Percentiles rank a stretch among this genome's conserved stretches.
Evolutionary conservation across 352 stramenopile genomes (phyloP).

Genomic region (Pythium apleroticum): DNA sequence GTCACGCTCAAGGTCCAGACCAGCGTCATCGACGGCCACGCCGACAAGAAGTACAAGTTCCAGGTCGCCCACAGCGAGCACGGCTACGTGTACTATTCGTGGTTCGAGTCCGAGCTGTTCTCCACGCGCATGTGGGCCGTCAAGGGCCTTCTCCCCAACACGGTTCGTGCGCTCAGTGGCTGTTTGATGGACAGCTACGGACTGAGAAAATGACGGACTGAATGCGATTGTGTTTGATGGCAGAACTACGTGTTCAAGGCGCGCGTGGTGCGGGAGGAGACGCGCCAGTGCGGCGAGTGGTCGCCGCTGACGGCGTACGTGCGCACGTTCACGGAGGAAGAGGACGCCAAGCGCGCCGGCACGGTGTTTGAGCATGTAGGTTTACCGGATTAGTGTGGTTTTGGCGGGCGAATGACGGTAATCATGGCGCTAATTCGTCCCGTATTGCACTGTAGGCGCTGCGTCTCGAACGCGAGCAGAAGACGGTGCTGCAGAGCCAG

Average conservation of each 20-base stretch:
- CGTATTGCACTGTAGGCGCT: constrained; percentile 65
- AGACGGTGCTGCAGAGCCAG: constrained; percentile 62
- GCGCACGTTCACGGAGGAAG: constrained; percentile 86
- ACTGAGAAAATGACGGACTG: too few species aligned
- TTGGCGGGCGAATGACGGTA: background rate
- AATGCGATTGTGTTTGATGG: background rate
- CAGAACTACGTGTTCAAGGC: constrained; percentile 83
- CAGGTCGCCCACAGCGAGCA: constrained; percentile 80
- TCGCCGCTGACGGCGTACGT: constrained; percentile 66
- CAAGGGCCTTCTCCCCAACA: constrained; percentile 72
- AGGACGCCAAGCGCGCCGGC: constrained; percentile 82
- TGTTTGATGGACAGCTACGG: background rate
- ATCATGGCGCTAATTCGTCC: background rate
- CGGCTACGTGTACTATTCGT: constrained; percentile 89
- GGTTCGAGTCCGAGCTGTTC: constrained; percentile 71
- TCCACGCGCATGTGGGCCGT: constrained; percentile 55
- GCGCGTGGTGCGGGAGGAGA: constrained; percentile 59
- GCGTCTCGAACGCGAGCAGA: constrained; percentile 79
- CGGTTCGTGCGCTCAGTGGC: constrained; percentile 34
- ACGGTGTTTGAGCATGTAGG: constrained; percentile 84
- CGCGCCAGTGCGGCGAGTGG: constrained; percentile 74
- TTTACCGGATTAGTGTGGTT: background rate
- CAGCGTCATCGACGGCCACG: constrained; percentile 30
- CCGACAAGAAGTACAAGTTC: constrained; percentile 54
- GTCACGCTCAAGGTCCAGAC: constrained; percentile 51